Base-by-base conservation (phyloP, 202 grass and related monocot genomes). In the Saccharum hybrid region DNA sequence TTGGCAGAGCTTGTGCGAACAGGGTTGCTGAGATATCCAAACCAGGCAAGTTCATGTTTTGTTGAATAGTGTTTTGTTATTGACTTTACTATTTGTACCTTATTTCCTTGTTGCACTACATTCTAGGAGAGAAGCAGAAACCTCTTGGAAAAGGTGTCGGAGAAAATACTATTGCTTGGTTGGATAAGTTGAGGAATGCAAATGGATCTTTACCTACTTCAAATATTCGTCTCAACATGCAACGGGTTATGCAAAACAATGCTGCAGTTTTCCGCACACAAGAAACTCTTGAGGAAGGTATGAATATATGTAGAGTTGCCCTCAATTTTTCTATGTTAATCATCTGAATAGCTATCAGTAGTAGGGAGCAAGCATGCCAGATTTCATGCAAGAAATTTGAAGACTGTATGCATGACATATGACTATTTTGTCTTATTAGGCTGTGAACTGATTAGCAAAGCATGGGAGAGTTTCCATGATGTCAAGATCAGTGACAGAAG, bases 171-270 rank as follows among this genome's bases (percentile, higher is more conserved):
- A 86, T 91, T 43, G 67, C 90, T 28, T 88, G 90, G 90, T 74
- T 91, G 54, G 90, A 88, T 73, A 88, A 88, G 22, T 54, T 88
- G 81, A 88, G 90, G 79, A 91, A 91, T 81, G 67, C 90, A 65
- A 83, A 88, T 86, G 86, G 90, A 23, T 86, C 86, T 63, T 51
- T 92, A 36, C 84, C 87, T 84, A 89, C 87, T 48, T 92, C 90
- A 54, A 92, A 92, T 54, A 89, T 92, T 33, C 87, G 90, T 71
- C 84, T 92, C 31, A 82, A 92, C 40, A 92, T 92, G 86, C 90
- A 92, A 31, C 83, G 86, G 26, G 86, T 92, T 67, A 92, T 92
- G 90, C 86, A 89, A 89, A 92, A 86, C 38, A 92, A 92, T 78
- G 90, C 76, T 48, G 86, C 90, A 84, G 90, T 92, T 4, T 92